Base-by-base conservation (phyloP, 2,329 filamentous ascomycete genomes). In the Ophiostoma sp. region DNA sequence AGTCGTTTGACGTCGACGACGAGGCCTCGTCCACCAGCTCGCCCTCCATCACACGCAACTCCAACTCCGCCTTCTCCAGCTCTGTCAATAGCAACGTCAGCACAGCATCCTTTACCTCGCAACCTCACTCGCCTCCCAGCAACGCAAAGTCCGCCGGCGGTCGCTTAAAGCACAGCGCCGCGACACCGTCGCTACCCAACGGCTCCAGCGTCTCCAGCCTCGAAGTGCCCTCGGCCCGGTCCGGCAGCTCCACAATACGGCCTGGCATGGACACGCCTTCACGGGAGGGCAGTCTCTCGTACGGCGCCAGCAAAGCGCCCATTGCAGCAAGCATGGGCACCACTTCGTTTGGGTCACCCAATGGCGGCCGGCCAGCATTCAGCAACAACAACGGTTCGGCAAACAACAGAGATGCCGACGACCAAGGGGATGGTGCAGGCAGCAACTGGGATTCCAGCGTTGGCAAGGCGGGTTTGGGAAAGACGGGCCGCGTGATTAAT, bases 401-500 rank as follows among this genome's bases (percentile, higher is more conserved):
- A 25, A 19, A 17, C 15, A 33, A 28, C 50, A 66, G 22, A 17
- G 36, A 66, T 25, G 36, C 61, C 19, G 69, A 66, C 52, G 66
- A 50, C 76, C 78, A 55, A 78, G 81, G 48, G 36, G 81, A 82
- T 19, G 79, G 80, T 19, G 77, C 79, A 12, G 84, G 83, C 42
- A 77, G 79, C 22, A 78, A 78, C 75, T 84, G 90, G 88, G 90
- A 91, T 78, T 89, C 89, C 39, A 90, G 90, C 2, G 87, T 92
- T 63, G 91, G 91, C 76, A 91, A 91, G 79, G 90, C 91, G 8
- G 90, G 89, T 2, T 83, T 92, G 2, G 92, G 92, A 59, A 94
- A 94, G 83, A 93, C 91, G 11, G 92, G 92, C 9, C 86, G 91
- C 45, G 92, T 94, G 70, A 95, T 96, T 81, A 93, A 96, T 82